Conservation (phyloP, 495 filamentous ascomycete species). For the Penicillium canariense region DNA sequence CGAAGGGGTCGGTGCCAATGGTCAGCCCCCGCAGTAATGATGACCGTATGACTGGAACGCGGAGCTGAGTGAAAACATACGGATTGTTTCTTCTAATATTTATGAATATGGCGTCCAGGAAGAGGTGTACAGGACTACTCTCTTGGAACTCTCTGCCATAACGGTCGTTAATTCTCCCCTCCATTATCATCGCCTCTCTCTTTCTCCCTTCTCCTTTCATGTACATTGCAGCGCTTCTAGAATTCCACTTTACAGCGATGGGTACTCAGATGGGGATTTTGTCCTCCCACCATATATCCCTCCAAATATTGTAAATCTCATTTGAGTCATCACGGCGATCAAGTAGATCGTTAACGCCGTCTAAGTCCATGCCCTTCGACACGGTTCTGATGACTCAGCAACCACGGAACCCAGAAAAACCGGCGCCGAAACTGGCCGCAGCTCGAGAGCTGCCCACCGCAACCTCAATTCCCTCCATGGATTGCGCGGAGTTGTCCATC, state of each 20-base stretch:
- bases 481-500: conserved; percentile 25
- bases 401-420: conserved; percentile 27
- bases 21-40: conserved; percentile 26
- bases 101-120: conserved; percentile 3
- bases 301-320: not conserved
- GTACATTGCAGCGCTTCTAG: not conserved
- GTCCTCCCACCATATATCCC: not conserved
- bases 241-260: not conserved
- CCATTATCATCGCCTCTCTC: not conserved
- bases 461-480: conserved; percentile 25
- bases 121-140: too few relatives aligned
- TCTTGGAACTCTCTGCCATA: too few relatives aligned
- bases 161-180: not conserved
- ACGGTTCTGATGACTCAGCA: conserved; percentile 23
- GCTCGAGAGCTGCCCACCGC: conserved; percentile 26
- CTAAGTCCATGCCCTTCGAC: conserved; percentile 1
- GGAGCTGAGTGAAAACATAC: not conserved
- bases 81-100: conserved; percentile 1
- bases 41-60: conserved; percentile 20
- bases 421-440: conserved; percentile 27
- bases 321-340: not conserved
- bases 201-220: not conserved
- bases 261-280: not conserved
- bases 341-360: not conserved
- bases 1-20: conserved; percentile 25